Evolutionary conservation across 2,329 filamentous ascomycete genomes (phyloP).

Genomic region (Talaromyces sp.): DNA sequence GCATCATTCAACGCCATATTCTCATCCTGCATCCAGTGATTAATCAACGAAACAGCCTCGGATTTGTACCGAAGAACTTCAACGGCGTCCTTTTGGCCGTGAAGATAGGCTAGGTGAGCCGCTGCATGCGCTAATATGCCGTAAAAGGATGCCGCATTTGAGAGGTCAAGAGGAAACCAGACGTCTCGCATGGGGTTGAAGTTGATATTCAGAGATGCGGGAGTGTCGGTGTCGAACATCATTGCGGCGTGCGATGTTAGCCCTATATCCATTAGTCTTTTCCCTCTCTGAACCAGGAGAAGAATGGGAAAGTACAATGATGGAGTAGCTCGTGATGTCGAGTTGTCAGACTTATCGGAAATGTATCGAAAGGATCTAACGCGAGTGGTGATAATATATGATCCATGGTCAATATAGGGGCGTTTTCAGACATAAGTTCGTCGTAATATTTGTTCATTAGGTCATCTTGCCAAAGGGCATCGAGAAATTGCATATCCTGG

Average conservation of each 20-base stretch:
- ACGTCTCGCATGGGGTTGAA: constrained; percentile 18
- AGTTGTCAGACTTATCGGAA: constrained; percentile 13
- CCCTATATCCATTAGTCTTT: constrained; percentile 3
- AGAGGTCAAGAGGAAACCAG: constrained; percentile 17
- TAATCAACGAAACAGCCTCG: constrained; percentile 15
- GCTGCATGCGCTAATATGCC: constrained; percentile 16
- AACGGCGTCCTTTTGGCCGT: constrained; percentile 6
- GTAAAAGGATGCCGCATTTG: constrained; percentile 18
- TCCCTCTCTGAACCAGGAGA: too few relatives aligned
- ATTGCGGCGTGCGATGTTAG: constrained; percentile 14
- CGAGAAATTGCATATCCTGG: neutral
- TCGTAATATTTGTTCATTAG: constrained; percentile 2
- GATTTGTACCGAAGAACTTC: constrained; percentile 15
- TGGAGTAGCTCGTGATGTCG: constrained; percentile 14
- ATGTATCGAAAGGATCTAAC: constrained; percentile 15
- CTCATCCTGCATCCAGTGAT: constrained; percentile 15
- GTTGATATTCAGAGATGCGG: neutral
- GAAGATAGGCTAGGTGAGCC: constrained; percentile 14
- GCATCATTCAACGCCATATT: constrained; percentile 10
- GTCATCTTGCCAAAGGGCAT: neutral
- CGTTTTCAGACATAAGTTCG: neutral
- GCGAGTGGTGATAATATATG: constrained; percentile 3
- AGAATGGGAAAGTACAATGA: constrained; percentile 10
- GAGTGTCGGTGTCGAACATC: constrained; percentile 12
- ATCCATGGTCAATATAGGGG: neutral